Conservation (phyloP, 2,329 filamentous ascomycete species). For the Monosporascus sp. region DNA sequence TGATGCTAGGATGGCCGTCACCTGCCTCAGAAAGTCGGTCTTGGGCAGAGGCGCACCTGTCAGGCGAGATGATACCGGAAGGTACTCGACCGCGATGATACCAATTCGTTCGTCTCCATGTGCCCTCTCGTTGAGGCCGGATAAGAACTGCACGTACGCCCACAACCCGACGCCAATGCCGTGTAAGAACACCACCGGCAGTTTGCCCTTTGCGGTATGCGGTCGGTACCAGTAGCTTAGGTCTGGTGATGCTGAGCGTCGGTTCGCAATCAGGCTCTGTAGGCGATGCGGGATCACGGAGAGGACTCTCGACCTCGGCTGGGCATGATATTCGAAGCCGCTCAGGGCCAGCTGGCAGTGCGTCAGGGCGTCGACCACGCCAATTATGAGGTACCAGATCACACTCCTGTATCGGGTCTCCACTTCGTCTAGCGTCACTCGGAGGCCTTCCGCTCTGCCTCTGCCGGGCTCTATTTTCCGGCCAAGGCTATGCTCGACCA, state of each 20-base stretch:
- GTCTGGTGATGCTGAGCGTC: constrained; percentile 41
- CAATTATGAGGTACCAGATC: constrained; percentile 57
- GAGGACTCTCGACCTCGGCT: constrained; percentile 30
- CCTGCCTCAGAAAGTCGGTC: constrained; percentile 49
- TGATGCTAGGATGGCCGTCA: constrained; percentile 50
- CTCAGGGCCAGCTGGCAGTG: constrained; percentile 38
- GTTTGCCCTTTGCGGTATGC: constrained; percentile 49
- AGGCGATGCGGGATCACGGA: constrained; percentile 55
- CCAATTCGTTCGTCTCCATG: constrained; percentile 44
- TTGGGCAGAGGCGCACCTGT: constrained; percentile 47
- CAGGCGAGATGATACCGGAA: constrained; percentile 60
- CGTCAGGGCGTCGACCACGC: constrained; percentile 48
- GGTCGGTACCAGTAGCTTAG: constrained; percentile 63
- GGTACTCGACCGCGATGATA: constrained; percentile 60
- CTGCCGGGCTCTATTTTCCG: constrained; percentile 46
- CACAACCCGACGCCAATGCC: constrained; percentile 66
- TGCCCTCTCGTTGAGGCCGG: constrained; percentile 38
- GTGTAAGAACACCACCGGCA: constrained; percentile 64
- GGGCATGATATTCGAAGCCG: constrained; percentile 49
- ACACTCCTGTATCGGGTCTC: constrained; percentile 56
- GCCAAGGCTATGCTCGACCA: constrained; percentile 50
- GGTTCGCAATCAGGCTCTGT: constrained; percentile 39
- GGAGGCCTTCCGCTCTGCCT: constrained; percentile 50
- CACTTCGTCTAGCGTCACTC: constrained; percentile 62
- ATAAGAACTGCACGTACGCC: constrained; percentile 55